A percentile compares a stretch with the other conserved stretches of the same genome.
Evolutionary conservation across 23 red algal species (phyloP).

Genomic region (Chondrus crispus): DNA sequence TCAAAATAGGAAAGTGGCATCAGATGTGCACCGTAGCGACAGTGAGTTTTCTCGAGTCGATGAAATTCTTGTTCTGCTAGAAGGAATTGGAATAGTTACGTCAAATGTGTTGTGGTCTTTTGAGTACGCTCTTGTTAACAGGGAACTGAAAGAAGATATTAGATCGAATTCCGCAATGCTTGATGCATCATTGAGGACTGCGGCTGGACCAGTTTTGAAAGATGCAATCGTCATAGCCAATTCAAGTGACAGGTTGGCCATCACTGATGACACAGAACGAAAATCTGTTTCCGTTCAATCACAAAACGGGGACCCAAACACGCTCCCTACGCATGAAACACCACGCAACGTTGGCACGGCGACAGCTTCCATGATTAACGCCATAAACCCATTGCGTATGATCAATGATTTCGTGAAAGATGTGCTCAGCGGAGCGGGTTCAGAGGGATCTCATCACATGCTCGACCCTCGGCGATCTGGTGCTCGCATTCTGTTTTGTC

Average conservation of each 20-base stretch:
- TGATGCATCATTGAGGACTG: background rate
- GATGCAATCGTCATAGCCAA: too few relatives aligned
- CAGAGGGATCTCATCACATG: constrained; percentile 34
- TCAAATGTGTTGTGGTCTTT: constrained; percentile 53
- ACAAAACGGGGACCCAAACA: background rate
- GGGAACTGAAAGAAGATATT: constrained; percentile 32
- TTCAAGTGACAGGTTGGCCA: too few relatives aligned
- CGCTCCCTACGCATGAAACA: background rate
- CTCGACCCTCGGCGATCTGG: constrained; percentile 48
- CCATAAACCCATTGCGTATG: constrained; percentile 65
- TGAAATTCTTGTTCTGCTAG: constrained; percentile 55
- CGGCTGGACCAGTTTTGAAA: too few relatives aligned
- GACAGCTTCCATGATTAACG: constrained; percentile 48
- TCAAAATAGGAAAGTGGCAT: constrained; percentile 6
- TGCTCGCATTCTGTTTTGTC: constrained; percentile 32
- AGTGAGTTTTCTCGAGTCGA: constrained; percentile 69
- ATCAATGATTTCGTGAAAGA: constrained; percentile 78
- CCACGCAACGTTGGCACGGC: background rate
- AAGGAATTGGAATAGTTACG: constrained; percentile 35
- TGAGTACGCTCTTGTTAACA: constrained; percentile 42
- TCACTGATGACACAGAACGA: too few relatives aligned
- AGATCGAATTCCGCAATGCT: background rate
- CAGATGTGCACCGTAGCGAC: background rate
- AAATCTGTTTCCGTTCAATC: too few relatives aligned
- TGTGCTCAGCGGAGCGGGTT: constrained; percentile 44